Evolutionary conservation across 768 basidiomycete genomes (phyloP).

Genomic region (Lentinula detonsa): DNA sequence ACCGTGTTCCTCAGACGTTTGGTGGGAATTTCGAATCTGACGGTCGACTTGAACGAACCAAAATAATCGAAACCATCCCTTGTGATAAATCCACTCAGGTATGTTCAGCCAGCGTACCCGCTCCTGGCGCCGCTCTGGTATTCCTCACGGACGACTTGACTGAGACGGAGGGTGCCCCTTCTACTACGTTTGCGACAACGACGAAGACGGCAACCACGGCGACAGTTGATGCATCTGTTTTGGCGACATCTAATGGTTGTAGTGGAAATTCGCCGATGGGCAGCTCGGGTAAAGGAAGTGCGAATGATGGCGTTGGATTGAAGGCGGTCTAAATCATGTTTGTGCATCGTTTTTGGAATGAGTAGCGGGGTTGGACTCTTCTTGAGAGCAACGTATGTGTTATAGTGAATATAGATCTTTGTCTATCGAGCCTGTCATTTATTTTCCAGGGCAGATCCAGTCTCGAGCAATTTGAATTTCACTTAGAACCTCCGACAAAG

Average conservation of each 20-base stretch:
- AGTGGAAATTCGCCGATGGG: conserved; percentile 10
- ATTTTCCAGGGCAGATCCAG: background rate
- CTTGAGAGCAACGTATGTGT: background rate
- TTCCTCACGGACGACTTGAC: conserved; percentile 41
- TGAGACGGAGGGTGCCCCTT: conserved; percentile 26
- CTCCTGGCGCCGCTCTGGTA: conserved; percentile 66
- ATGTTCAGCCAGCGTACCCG: conserved; percentile 58
- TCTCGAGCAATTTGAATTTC: too few relatives aligned
- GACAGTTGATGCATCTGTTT: conserved; percentile 43
- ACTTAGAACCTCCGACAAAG: background rate
- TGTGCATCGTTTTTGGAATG: background rate
- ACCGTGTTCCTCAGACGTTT: conserved; percentile 17
- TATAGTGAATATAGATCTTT: background rate
- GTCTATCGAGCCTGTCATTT: background rate
- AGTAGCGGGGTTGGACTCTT: background rate
- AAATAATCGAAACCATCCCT: conserved; percentile 43
- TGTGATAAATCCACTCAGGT: conserved; percentile 47
- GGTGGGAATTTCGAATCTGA: conserved; percentile 57
- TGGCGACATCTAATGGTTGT: conserved; percentile 65
- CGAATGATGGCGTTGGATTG: background rate
- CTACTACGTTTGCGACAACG: conserved; percentile 47
- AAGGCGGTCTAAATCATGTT: background rate
- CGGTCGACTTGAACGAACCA: conserved; percentile 49
- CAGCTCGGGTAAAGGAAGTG: conserved; percentile 17
- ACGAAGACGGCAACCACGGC: conserved; percentile 43